phyloP scores from a whole-genome alignment of 768 basidiomycete genomes.

The Infundibulicybe gibba region DNA sequence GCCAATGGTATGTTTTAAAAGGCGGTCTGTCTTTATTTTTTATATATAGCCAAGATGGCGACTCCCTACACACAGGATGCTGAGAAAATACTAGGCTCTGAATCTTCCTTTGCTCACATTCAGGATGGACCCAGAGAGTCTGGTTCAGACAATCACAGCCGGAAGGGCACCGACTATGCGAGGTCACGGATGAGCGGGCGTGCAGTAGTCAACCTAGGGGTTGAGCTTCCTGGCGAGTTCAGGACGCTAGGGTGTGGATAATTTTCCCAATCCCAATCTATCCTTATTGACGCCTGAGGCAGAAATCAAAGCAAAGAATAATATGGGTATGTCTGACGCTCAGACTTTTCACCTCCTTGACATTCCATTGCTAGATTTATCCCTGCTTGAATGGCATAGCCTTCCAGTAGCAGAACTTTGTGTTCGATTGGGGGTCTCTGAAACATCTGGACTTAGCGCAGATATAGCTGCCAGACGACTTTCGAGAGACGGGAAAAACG shows the following conservation, averaged over 20 bases:
- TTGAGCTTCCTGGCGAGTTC: constrained; percentile 17
- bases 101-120: too few species aligned
- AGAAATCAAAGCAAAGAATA: constrained; percentile 9
- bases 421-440: constrained; percentile 39
- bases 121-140: too few species aligned
- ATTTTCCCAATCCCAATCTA: neutral
- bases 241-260: constrained; percentile 14
- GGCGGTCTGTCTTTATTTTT: too few species aligned
- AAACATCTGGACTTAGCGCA: constrained; percentile 43
- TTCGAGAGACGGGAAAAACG: constrained; percentile 43
- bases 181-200: too few species aligned
- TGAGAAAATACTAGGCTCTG: too few species aligned
- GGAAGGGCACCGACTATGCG: too few species aligned
- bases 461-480: constrained; percentile 43
- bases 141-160: too few species aligned
- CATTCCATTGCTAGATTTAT: constrained; percentile 24
- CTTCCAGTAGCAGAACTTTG: constrained; percentile 36
- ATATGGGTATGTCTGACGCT: constrained; percentile 5
- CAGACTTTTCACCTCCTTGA: too few species aligned
- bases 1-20: too few species aligned
- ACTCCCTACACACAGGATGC: too few species aligned
- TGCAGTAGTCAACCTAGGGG: constrained; percentile 8
- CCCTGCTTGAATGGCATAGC: constrained; percentile 45
- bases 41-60: too few species aligned
- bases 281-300: neutral